Evolutionary conservation across 768 basidiomycete genomes (phyloP).

Genomic region (Filobasidium floriforme): DNA sequence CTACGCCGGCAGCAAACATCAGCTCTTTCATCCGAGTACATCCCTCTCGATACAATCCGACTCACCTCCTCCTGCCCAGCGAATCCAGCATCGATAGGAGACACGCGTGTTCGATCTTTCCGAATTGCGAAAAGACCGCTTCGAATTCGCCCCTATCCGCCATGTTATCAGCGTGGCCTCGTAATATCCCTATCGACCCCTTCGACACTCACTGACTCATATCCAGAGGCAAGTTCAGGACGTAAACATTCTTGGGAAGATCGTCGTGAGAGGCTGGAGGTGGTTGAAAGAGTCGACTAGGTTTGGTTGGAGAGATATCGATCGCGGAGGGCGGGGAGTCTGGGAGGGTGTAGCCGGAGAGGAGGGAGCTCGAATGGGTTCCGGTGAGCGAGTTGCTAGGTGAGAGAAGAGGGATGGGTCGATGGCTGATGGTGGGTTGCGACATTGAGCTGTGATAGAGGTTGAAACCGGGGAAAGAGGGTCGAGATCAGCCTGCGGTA

Average conservation of each 20-base stretch:
- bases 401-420: neutral
- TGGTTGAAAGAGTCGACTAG: slow-evolving; percentile 2
- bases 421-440: slow-evolving; percentile 7
- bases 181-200: neutral
- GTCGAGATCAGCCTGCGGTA: neutral
- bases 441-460: neutral
- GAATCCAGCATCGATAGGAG: slow-evolving; percentile 14
- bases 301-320: neutral
- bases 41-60: neutral
- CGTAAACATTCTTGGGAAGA: slow-evolving; percentile 13
- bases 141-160: slow-evolving; percentile 10
- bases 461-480: neutral
- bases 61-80: slow-evolving; percentile 9
- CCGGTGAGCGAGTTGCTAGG: neutral
- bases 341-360: neutral
- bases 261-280: neutral
- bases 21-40: neutral
- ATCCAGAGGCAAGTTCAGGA: slow-evolving; percentile 11
- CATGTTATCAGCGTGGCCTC: neutral
- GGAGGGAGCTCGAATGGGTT: neutral
- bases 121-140: slow-evolving; percentile 10
- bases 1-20: neutral
- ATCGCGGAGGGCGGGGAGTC: neutral
- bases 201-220: slow-evolving; percentile 9
- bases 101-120: slow-evolving; percentile 16